Percentiles rank a stretch among this genome's conserved stretches.
phyloP scores from a whole-genome alignment of 768 basidiomycete species.

The Aureoboletus auriporus region DNA sequence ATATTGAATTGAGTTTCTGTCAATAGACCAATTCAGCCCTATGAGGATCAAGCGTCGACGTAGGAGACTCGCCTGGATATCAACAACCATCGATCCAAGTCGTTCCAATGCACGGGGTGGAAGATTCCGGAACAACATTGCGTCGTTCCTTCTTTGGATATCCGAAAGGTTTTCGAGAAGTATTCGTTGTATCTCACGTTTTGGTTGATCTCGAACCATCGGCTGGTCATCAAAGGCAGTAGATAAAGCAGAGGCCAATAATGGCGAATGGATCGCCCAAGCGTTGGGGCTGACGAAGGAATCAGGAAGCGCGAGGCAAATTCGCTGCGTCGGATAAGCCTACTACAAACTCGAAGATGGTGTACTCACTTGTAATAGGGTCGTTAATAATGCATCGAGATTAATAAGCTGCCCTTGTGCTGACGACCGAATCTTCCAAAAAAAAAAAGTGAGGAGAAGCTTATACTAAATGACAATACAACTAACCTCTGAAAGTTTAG shows the following conservation, averaged over 20 bases:
- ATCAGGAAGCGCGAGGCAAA: conserved; percentile 69
- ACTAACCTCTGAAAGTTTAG: conserved; percentile 61
- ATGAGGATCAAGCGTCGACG: neutral
- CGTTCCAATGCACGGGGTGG: conserved; percentile 57
- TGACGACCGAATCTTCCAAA: conserved; percentile 49
- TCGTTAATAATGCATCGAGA: conserved; percentile 50
- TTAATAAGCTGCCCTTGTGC: conserved; percentile 53
- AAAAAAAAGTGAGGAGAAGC: conserved; percentile 1
- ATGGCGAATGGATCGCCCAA: conserved; percentile 52
- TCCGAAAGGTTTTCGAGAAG: conserved; percentile 62
- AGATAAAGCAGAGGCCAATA: conserved; percentile 38
- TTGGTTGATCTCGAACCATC: conserved; percentile 22
- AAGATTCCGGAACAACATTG: conserved; percentile 67
- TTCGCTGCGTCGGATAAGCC: conserved; percentile 40
- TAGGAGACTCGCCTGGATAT: conserved; percentile 40
- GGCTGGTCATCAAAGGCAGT: conserved; percentile 33
- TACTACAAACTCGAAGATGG: neutral
- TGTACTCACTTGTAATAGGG: conserved; percentile 55
- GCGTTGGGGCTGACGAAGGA: conserved; percentile 68
- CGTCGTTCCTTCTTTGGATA: conserved; percentile 74
- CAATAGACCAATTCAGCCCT: neutral
- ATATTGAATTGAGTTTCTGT: conserved; percentile 76
- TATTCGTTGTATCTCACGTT: conserved; percentile 43
- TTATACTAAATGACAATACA: neutral
- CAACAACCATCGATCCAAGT: conserved; percentile 57